A percentile compares a stretch with the other conserved stretches of the same genome.
Evolutionary conservation across 2,329 filamentous ascomycete species (phyloP).

Genomic region (Apiospora phragmitis): DNA sequence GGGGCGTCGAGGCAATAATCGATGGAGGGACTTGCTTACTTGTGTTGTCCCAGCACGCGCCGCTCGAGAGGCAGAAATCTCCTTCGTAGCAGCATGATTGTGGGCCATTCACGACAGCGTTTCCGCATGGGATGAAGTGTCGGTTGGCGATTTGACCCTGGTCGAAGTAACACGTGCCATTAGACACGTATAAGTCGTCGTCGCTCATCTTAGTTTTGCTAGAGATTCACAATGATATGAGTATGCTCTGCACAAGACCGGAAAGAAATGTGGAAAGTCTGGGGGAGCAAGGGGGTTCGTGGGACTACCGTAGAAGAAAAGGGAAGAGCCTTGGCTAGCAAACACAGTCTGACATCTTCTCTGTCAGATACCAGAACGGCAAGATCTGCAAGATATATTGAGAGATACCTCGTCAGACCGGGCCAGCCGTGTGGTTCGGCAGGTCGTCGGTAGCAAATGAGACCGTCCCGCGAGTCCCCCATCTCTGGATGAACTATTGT

Average conservation of each 20-base stretch:
- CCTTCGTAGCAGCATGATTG: conserved; percentile 26
- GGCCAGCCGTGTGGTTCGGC: background rate
- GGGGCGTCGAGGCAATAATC: too few relatives aligned
- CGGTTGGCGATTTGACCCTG: conserved; percentile 24
- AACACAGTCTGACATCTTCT: background rate
- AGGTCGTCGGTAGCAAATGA: background rate
- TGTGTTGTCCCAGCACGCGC: conserved; percentile 25
- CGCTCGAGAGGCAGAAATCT: conserved; percentile 24
- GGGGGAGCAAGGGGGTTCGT: too few relatives aligned
- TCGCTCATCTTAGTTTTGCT: conserved; percentile 12
- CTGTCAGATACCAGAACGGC: background rate
- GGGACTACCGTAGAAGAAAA: background rate
- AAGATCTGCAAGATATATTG: background rate
- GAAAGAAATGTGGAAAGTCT: background rate
- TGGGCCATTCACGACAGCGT: conserved; percentile 22
- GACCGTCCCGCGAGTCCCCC: background rate
- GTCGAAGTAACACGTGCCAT: conserved; percentile 25
- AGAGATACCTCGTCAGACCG: background rate
- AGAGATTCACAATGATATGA: background rate
- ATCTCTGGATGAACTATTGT: background rate
- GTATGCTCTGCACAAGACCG: background rate
- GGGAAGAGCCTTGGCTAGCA: background rate
- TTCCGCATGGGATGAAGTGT: conserved; percentile 26
- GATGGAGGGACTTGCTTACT: conserved; percentile 16
- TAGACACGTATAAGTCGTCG: conserved; percentile 23